These are phyloP conservation scores for Akanthomyces uredinophilus DNA, from an alignment of 2,329 filamentous ascomycete species.

Conservation along the genomic window DNA sequence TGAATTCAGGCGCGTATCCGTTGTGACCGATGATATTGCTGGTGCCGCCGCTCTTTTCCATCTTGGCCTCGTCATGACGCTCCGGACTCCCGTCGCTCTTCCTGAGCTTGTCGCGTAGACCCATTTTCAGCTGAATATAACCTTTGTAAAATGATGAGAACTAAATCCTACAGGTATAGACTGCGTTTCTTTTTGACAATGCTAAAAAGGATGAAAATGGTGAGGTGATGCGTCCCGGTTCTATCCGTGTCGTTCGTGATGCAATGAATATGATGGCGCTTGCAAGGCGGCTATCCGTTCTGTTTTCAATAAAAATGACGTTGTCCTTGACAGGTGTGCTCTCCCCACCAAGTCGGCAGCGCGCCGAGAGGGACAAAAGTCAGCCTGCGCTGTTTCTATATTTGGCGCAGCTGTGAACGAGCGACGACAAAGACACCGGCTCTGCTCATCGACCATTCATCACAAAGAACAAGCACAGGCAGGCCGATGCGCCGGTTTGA, in stretches of 20 bases:
- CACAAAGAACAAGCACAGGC: neutral
- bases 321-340: neutral
- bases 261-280: neutral
- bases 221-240: neutral
- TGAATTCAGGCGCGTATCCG: constrained; percentile 59
- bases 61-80: constrained; percentile 22
- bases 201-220: neutral
- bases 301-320: neutral
- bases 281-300: neutral
- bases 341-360: neutral
- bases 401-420: neutral
- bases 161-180: neutral
- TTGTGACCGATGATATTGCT: constrained; percentile 13
- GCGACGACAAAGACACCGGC: neutral
- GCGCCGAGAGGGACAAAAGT: neutral
- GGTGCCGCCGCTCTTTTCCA: constrained; percentile 28
- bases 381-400: neutral
- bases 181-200: too few species aligned
- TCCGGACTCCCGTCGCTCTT: constrained; percentile 45
- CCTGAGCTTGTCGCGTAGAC: constrained; percentile 47
- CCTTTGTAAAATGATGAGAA: neutral
- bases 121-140: constrained; percentile 34
- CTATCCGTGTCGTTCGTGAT: neutral
- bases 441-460: neutral
- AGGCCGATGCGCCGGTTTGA: neutral